Evolutionary conservation across 768 basidiomycete genomes (phyloP), one percentile per base, ranked within the genome.

Genomic region (Termitomyces sp.): DNA sequence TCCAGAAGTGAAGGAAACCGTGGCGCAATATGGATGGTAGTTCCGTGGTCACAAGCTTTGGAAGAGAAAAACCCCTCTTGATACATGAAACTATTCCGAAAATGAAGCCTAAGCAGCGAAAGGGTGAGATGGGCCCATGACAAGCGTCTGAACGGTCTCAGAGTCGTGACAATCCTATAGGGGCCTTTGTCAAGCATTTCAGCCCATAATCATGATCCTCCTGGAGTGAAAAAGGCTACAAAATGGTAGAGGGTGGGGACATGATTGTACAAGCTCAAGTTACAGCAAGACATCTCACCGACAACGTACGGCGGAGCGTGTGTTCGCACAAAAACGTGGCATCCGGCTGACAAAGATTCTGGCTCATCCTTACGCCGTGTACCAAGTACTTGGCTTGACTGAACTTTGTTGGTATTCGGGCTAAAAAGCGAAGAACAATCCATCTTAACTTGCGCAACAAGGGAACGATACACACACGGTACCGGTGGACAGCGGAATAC

Each of bases 271-370:
- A 51, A 22, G 36, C 39, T 31, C 32, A 52, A 58, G 36, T 2
- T 29, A 29, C 5, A 53, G 9, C 34, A 52, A 53, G 57, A 53
- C 43, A 44, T 58, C 43, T 58, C 44, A 58, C 50, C 18, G 37
- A 36, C 37, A 29, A 22, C 16, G 4, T 29, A 34, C 32, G 49
- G 22, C 49, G 32, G 34, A 52, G 18, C 18, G 50, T 18, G 26
- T 18, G 18, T 37, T 36, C 16, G 16, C 34, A 10, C 22, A 36
- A 26, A n/a, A 50, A 37, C 36, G 49, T 51, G 34, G 24, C 36
- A 36, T 39, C 51, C 27, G 50, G 51, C 51, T 52, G 51, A 52
- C 51, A 52, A 52, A 52, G 37, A 13, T 41, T 20, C 13, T 20
- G 27, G 37, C 37, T 29, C 20, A 34, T 49, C 47, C 48, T 52